Evolutionary conservation across 1,284 basidiomycete species (phyloP).

Genomic region (Leccinum glutinopallens): DNA sequence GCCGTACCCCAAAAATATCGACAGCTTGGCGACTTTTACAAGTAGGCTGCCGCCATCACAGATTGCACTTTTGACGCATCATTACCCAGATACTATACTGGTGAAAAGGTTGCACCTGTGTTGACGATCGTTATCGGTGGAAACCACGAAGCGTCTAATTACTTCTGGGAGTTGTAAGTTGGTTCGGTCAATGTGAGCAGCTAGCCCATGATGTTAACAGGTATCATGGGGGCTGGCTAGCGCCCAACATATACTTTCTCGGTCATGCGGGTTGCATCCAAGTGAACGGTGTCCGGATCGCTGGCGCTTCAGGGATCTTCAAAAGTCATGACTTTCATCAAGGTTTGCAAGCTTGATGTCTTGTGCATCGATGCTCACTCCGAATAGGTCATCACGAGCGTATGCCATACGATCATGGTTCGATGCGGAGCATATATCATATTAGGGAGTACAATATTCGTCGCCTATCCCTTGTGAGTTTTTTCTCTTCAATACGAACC

Average conservation of each 20-base stretch:
- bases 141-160: conserved; percentile 97
- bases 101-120: conserved; percentile 78
- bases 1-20: conserved; percentile 92
- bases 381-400: conserved; percentile 68
- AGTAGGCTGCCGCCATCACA: conserved; percentile 45
- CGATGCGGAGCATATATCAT: conserved; percentile 90
- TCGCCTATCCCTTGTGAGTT: conserved; percentile 73
- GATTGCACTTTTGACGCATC: conserved; percentile 6
- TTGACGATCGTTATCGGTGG: conserved; percentile 96
- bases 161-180: conserved; percentile 92
- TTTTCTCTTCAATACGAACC: conserved; percentile 4
- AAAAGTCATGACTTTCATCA: conserved; percentile 77
- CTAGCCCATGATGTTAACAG: conserved; percentile 40
- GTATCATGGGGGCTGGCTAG: conserved; percentile 95
- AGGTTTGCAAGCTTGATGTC: conserved; percentile 49
- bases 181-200: background rate
- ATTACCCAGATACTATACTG: conserved; percentile 78
- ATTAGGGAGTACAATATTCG: conserved; percentile 85
- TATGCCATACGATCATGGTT: conserved; percentile 67
- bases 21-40: conserved; percentile 81
- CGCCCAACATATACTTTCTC: conserved; percentile 96
- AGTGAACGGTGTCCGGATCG: conserved; percentile 85
- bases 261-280: conserved; percentile 90
- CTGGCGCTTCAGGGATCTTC: conserved; percentile 93
- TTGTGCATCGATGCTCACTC: conserved; percentile 9